These are phyloP conservation scores for Picea sitchensis DNA, from an alignment of 75 land plant species.

Conservation along the genomic window DNA sequence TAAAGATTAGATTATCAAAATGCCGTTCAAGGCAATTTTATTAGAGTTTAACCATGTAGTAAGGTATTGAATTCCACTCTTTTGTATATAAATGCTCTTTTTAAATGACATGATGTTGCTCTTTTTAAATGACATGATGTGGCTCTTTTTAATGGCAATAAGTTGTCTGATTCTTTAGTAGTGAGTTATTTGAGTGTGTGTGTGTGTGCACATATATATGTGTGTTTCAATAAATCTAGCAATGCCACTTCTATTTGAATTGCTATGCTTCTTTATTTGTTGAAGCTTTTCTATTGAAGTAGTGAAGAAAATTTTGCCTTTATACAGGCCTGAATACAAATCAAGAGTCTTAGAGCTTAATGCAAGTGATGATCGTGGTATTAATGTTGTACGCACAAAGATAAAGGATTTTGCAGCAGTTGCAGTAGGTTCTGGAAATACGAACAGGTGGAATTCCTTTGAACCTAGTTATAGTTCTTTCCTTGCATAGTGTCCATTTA, in stretches of 20 bases:
- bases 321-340: conserved; percentile 87
- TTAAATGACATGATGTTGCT: too few species aligned
- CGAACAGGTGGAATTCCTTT: conserved; percentile 33
- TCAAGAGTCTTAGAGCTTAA: conserved; percentile 94
- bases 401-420: conserved; percentile 98
- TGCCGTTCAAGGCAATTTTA: background rate
- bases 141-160: too few species aligned
- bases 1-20: background rate
- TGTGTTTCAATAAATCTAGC: background rate
- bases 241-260: conserved; percentile 9
- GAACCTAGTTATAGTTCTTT: background rate
- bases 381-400: conserved; percentile 97
- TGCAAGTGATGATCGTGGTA: conserved; percentile 99
- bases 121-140: too few species aligned
- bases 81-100: background rate
- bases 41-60: background rate
- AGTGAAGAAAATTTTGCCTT: background rate
- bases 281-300: background rate
- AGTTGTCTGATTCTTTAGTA: too few species aligned
- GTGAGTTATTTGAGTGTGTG: too few species aligned
- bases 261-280: conserved; percentile 3
- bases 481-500: background rate
- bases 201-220: too few species aligned
- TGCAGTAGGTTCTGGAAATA: conserved; percentile 77
- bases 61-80: background rate